phyloP scores from a whole-genome alignment of 257 asterid species.

The Rehmannia glutinosa region DNA sequence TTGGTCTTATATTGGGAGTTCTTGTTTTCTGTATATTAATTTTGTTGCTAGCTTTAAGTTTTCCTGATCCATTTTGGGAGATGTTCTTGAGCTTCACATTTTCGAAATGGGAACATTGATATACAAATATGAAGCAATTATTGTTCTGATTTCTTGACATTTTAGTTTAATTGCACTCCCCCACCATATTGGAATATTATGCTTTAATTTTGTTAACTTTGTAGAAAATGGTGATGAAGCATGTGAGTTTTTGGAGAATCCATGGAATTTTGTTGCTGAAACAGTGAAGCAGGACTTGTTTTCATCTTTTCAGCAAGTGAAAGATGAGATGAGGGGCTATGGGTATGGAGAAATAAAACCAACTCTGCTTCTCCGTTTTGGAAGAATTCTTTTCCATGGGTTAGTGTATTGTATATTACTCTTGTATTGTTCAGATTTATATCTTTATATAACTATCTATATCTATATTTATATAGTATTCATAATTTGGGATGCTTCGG shows the following conservation, averaged over 20 bases:
- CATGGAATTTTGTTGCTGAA: slow-evolving; percentile 36
- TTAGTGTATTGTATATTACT: slow-evolving; percentile 21
- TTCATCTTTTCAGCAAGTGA: slow-evolving; percentile 32
- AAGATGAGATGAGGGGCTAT: slow-evolving; percentile 20
- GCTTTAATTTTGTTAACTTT: not conserved
- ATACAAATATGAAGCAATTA: not conserved
- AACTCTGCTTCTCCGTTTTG: slow-evolving; percentile 35
- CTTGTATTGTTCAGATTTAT: not conserved
- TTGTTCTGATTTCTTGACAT: not conserved
- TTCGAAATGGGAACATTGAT: not conserved
- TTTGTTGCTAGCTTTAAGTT: not conserved
- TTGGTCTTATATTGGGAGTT: not conserved
- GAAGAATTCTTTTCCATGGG: slow-evolving; percentile 41
- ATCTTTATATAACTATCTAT: not conserved
- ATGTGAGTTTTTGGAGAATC: slow-evolving; percentile 17
- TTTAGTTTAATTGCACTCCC: not conserved
- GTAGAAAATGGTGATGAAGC: slow-evolving; percentile 26
- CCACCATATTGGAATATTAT: not conserved
- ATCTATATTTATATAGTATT: not conserved
- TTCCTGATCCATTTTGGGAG: no score
- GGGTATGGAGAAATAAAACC: slow-evolving; percentile 31
- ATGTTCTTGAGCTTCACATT: not conserved
- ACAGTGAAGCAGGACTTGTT: slow-evolving; percentile 35
- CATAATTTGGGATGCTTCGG: not conserved
- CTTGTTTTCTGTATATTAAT: not conserved